These are phyloP conservation scores for Cymodocea nodosa DNA, from an alignment of 116 monocot genomes.

Conservation along the genomic window DNA sequence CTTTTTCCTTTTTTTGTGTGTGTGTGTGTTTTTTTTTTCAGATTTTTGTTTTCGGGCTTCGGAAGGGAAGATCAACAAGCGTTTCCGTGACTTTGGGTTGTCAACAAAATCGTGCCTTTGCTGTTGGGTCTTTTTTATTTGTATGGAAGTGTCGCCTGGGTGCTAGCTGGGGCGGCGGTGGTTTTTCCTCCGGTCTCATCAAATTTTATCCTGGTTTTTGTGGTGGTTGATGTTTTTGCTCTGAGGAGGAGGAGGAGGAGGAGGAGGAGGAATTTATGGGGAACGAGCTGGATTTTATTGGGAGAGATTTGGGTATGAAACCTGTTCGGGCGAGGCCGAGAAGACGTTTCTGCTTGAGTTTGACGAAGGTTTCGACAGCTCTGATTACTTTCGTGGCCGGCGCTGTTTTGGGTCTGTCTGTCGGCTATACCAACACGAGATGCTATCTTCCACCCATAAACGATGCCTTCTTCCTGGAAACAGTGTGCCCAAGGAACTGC, in stretches of 20 bases:
- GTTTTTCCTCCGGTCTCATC: background rate
- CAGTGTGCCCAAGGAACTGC: slow-evolving; percentile 22
- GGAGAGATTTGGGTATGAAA: slow-evolving; percentile 10
- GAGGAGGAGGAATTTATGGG: too few species aligned
- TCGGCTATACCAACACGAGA: slow-evolving; percentile 24
- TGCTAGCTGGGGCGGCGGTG: too few species aligned
- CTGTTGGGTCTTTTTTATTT: background rate
- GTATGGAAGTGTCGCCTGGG: background rate
- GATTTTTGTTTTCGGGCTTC: too few species aligned
- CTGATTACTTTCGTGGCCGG: slow-evolving; percentile 57
- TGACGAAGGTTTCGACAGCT: slow-evolving; percentile 38
- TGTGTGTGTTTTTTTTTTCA: too few species aligned
- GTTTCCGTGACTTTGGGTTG: background rate
- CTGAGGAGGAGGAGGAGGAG: too few species aligned
- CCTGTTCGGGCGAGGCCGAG: slow-evolving; percentile 10
- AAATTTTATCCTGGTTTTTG: background rate
- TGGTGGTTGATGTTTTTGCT: too few species aligned
- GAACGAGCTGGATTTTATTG: background rate
- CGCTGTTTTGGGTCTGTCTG: slow-evolving; percentile 30
- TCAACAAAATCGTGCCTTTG: background rate
- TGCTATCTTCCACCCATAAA: slow-evolving; percentile 21
- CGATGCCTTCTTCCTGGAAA: slow-evolving; percentile 36
- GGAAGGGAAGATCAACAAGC: too few species aligned
- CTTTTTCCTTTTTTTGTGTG: too few species aligned
- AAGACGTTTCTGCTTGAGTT: slow-evolving; percentile 28